phyloP scores from a whole-genome alignment of 2,329 filamentous ascomycete genomes.

The Calonectria fujianensis region DNA sequence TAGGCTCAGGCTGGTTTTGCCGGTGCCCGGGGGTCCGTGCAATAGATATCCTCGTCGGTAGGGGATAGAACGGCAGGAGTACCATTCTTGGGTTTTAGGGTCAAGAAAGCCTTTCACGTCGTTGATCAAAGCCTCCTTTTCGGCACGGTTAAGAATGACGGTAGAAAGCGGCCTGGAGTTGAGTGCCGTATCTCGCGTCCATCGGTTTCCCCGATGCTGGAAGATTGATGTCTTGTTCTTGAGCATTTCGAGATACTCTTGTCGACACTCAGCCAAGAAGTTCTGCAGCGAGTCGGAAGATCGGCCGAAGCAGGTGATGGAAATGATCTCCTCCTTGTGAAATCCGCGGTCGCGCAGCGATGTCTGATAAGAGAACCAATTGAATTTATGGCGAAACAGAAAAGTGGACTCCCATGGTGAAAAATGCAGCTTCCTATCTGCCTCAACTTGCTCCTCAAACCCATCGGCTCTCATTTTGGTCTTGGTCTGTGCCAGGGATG shows the following conservation, averaged over 20 bases:
- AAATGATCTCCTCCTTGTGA: constrained; percentile 51
- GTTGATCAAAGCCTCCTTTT: constrained; percentile 28
- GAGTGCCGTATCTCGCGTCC: constrained; percentile 15
- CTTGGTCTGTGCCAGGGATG: constrained; percentile 12
- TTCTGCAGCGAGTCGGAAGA: constrained; percentile 16
- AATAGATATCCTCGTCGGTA: constrained; percentile 27
- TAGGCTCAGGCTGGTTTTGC: constrained; percentile 25
- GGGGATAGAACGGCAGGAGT: constrained; percentile 16
- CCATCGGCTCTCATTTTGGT: constrained; percentile 7
- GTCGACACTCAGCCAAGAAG: constrained; percentile 21
- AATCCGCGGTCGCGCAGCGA: constrained; percentile 32
- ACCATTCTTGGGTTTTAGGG: constrained; percentile 23
- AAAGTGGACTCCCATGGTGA: constrained; percentile 27
- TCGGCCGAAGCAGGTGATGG: constrained; percentile 43
- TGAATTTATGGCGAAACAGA: constrained; percentile 42
- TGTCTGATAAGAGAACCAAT: constrained; percentile 41
- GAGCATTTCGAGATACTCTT: constrained; percentile 17
- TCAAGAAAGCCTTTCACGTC: constrained; percentile 29
- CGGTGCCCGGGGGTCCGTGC: constrained; percentile 26
- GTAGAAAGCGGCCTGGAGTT: constrained; percentile 32
- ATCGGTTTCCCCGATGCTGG: constrained; percentile 3
- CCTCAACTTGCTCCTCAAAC: not conserved
- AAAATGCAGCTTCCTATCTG: constrained; percentile 40
- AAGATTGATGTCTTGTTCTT: constrained; percentile 29
- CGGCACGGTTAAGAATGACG: constrained; percentile 19